Evolutionary conservation across 2,329 filamentous ascomycete genomes (phyloP), one percentile per base, ranked within the genome.

Genomic region (Diaporthe batatas): DNA sequence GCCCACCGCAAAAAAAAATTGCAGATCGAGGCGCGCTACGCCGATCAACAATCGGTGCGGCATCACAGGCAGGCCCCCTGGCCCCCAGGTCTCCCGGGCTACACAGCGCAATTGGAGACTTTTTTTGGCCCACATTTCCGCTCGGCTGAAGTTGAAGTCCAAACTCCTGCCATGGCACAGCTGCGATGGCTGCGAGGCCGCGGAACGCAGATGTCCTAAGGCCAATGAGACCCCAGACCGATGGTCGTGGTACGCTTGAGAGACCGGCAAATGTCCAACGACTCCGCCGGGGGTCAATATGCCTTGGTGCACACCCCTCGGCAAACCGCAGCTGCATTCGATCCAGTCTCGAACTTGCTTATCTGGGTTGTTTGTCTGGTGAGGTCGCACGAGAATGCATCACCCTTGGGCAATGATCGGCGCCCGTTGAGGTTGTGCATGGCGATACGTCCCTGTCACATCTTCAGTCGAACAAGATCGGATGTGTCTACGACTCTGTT

Each of bases 11-110:
- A 53, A 53, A 53, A 53, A 67, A 67, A 11, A 53, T 53, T 67
- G 62, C 62, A 67, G 62, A 67, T 67, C 62, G 47, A 67, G 32
- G 62, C 47, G 62, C 62, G 62, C 47, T 67, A 67, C n/a, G 62
- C 47, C n/a, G 44, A 67, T 67, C 62, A 67, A 39, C 62, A 53
- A 67, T 53, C 32, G 47, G 25, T 14, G 14, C 62, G 39, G 32
- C 42, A 49, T 34, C 29, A 51, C 2, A 21, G 25, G 59, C 42
- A 47, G 44, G 44, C 25, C 39, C 36, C 29, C 29, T 29, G 29
- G 29, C 39, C 36, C 59, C 21, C 42, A 18, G 21, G 44, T 49
- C 62, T 65, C 62, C 44, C 3, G 62, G 44, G 62, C 62, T 49
- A 6, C 62, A 49, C 23, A 32, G 44, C 62, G 39, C 29, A 29